Base-by-base conservation (phyloP, 2,329 filamentous ascomycete genomes). In the Phaeosphaeriaceae sp. region DNA sequence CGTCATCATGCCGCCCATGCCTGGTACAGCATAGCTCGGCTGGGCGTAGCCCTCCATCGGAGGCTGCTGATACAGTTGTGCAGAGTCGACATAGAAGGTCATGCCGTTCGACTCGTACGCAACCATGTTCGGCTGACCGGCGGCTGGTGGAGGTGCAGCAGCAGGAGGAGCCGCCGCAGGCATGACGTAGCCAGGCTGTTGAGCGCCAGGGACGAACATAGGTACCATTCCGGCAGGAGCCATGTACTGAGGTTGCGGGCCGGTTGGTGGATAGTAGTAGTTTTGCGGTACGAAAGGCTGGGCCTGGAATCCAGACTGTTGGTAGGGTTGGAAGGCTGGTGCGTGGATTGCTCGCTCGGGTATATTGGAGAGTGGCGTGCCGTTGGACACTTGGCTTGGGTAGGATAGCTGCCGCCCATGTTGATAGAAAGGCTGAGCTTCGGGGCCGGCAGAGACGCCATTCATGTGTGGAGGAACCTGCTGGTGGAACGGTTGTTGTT, bases 91-190 rank as follows among this genome's bases (percentile, higher is more conserved):
- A 75, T 97, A 99, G 77, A 96, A 98, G 0, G 97, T 93, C 86
- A 96, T 98, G 61, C 95, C 95, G 67, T 97, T 96, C 63, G 89
- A 89, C 80, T 98, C 94, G 76, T 97, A 93, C 0, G 92, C 92
- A 20, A 90, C 85, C 56, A 86, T 86, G 19, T 82, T 83, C 2
- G 80, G 78, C 63, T 85, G 86, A 7, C 63, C 69, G 25, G 66
- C 58, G 49, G 72, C 57, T 22, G 70, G 51, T 25, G 67, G 71
- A 46, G 77, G 70, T 47, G 77, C 72, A 60, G 76, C 69, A 13
- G 73, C 72, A n/a, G 70, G 57, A 49, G 71, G 72, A 31, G 70
- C 68, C 49, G 74, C 62, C 58, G 79, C 62, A 48, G 64, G 80
- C 70, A 77, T 80, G 77, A 69, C 74, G 72, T 71, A 80, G 67